Evolutionary conservation across 2,329 filamentous ascomycete genomes (phyloP).

Genomic region (Camillea tinctor): DNA sequence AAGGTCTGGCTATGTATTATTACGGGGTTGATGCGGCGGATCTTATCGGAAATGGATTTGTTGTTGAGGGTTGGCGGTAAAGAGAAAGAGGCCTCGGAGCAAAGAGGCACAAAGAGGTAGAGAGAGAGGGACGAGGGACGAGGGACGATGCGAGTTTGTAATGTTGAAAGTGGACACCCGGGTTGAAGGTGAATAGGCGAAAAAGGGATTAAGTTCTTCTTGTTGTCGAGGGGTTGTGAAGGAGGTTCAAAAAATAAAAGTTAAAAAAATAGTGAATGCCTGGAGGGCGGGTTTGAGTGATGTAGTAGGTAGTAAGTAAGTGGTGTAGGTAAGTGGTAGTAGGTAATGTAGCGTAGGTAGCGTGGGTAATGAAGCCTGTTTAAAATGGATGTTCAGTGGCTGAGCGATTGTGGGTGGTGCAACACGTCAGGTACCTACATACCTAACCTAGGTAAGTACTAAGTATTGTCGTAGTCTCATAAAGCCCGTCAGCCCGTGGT

Average conservation of each 20-base stretch:
- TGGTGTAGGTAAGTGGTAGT: constrained; percentile 1
- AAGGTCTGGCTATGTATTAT: constrained; percentile 6
- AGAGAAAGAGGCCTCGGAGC: constrained; percentile 4
- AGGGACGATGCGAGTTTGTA: too few species aligned
- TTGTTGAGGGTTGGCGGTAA: constrained; percentile 4
- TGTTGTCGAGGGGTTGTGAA: neutral
- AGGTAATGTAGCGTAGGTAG: neutral
- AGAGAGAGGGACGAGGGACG: too few species aligned
- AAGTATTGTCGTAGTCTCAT: too few species aligned
- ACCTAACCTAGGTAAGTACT: too few species aligned
- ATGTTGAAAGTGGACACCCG: neutral
- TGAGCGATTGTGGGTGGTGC: constrained; percentile 18
- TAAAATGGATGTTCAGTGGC: constrained; percentile 14
- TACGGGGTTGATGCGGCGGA: constrained; percentile 12
- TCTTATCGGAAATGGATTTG: constrained; percentile 17
- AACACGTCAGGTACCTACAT: constrained; percentile 15
- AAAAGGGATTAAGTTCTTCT: neutral
- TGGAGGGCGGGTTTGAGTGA: neutral
- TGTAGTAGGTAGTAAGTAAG: neutral
- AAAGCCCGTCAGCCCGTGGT: too few species aligned
- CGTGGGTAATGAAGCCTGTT: neutral
- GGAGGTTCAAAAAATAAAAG: too few species aligned
- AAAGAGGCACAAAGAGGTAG: neutral
- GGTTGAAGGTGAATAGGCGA: neutral
- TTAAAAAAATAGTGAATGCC: neutral